Conservation (phyloP, 2,329 filamentous ascomycete species). For the Aureobasidium subglaciale region DNA sequence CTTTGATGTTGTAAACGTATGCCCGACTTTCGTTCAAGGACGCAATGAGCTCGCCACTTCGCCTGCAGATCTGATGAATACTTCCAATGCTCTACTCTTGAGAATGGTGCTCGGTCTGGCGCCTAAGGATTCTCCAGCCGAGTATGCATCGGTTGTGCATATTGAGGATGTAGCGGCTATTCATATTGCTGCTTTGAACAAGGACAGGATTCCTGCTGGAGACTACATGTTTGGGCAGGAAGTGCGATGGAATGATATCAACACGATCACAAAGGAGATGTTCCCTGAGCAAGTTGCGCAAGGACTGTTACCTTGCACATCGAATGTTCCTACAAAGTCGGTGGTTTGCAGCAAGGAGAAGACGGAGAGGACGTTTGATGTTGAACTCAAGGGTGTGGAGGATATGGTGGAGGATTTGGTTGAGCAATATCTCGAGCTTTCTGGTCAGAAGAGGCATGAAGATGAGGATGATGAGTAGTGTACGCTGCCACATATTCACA, state of each 20-base stretch:
- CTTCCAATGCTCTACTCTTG: constrained; percentile 22
- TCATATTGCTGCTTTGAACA: constrained; percentile 26
- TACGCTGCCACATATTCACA: constrained; percentile 20
- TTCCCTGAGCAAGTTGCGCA: constrained; percentile 18
- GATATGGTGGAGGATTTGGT: constrained; percentile 18
- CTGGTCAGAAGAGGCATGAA: background rate
- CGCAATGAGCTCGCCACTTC: constrained; percentile 26
- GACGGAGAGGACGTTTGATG: constrained; percentile 19
- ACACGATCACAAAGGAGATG: constrained; percentile 15
- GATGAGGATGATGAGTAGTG: background rate
- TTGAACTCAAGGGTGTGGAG: constrained; percentile 17
- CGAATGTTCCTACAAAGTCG: constrained; percentile 16
- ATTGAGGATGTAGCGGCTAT: constrained; percentile 28
- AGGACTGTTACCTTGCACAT: constrained; percentile 12
- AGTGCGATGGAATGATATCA: constrained; percentile 19
- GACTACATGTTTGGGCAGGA: constrained; percentile 10
- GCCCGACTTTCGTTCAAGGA: constrained; percentile 26
- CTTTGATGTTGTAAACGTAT: constrained; percentile 28
- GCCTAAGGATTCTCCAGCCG: background rate
- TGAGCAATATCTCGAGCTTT: constrained; percentile 19
- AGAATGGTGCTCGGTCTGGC: constrained; percentile 18
- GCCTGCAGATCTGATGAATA: constrained; percentile 16
- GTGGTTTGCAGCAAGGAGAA: constrained; percentile 16
- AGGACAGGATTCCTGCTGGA: constrained; percentile 1
- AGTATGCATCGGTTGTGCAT: constrained; percentile 18